Conservation (phyloP, 208 protist genomes). For the Trichomonas vaginalis region DNA sequence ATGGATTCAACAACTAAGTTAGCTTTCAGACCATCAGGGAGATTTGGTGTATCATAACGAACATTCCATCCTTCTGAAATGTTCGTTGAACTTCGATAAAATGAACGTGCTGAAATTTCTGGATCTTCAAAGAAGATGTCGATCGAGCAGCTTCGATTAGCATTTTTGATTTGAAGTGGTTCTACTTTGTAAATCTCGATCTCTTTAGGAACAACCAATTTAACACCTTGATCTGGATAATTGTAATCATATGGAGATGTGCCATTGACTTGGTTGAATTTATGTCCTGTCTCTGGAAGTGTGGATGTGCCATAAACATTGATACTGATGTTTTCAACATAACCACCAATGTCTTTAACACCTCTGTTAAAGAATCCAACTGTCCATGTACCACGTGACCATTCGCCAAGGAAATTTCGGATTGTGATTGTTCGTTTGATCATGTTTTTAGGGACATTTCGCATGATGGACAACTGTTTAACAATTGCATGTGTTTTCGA, state of each 20-base stretch:
- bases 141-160: background rate
- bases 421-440: background rate
- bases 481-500: background rate
- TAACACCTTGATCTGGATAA: background rate
- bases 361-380: background rate
- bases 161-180: background rate
- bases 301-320: background rate
- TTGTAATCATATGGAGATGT: background rate
- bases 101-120: background rate
- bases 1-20: background rate
- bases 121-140: background rate
- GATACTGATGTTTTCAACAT: background rate
- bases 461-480: background rate
- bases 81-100: background rate
- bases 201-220: background rate
- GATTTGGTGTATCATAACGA: background rate
- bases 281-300: background rate
- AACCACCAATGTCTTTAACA: background rate
- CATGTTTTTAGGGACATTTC: background rate
- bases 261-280: background rate
- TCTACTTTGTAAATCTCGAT: background rate
- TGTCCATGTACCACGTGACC: background rate
- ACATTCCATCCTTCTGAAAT: background rate
- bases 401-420: background rate
- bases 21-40: background rate